A percentile compares a stretch with the other conserved stretches of the same genome.
These are phyloP conservation scores for Populus tremula DNA, from an alignment of 345 rosid genomes.

Conservation along the genomic window DNA sequence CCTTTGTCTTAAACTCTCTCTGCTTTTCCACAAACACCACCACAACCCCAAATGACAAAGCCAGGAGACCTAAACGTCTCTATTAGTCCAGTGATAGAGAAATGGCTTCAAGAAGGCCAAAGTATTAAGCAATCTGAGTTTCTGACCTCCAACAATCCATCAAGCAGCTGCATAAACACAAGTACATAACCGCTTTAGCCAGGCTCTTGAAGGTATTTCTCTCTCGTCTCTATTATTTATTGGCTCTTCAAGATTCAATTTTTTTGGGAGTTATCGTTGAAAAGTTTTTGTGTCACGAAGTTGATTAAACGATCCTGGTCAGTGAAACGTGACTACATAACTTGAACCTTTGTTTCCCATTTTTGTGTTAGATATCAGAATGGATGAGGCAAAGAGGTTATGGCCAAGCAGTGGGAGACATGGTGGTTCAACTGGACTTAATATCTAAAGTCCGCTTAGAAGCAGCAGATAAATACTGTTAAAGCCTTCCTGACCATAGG, in stretches of 20 bases:
- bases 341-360: neutral
- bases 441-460: slow-evolving; percentile 7
- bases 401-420: neutral
- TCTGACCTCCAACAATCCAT: neutral
- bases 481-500: neutral
- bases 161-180: neutral
- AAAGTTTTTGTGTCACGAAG: neutral
- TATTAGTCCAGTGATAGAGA: neutral
- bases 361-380: neutral
- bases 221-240: neutral
- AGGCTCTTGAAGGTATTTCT: neutral
- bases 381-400: neutral
- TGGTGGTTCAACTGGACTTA: slow-evolving; percentile 2
- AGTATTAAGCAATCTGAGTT: neutral
- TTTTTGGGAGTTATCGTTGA: neutral
- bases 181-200: neutral
- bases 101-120: neutral
- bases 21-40: neutral
- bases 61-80: neutral
- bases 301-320: neutral
- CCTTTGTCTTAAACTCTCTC: neutral
- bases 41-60: neutral
- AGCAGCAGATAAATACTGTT: slow-evolving; percentile 1
- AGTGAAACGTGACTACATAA: neutral
- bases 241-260: neutral